A percentile compares a stretch with the other conserved stretches of the same genome.
Conservation (phyloP, 257 asterid genomes). For the Solanum sitiens region DNA sequence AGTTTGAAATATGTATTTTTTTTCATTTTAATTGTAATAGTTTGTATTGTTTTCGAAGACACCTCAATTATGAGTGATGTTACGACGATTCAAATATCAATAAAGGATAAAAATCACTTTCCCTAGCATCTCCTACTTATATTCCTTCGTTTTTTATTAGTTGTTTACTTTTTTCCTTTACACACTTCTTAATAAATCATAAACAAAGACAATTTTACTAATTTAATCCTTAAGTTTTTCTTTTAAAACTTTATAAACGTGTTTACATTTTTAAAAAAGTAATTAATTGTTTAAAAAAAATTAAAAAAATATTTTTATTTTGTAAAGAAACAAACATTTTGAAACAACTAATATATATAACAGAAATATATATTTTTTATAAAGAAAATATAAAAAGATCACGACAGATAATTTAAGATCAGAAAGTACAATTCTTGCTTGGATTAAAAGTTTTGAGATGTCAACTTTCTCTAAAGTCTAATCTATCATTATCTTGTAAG, state of each 20-base stretch:
- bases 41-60: not conserved
- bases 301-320: not conserved
- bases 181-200: accelerated
- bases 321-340: not conserved
- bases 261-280: too few relatives aligned
- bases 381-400: not conserved
- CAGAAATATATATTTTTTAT: too few relatives aligned
- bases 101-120: not conserved
- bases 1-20: accelerated
- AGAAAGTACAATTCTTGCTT: not conserved
- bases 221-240: too few relatives aligned
- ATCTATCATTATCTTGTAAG: not conserved
- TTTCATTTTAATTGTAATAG: not conserved
- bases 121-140: not conserved
- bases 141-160: accelerated
- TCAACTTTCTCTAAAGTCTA: not conserved
- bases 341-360: not conserved
- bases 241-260: too few relatives aligned
- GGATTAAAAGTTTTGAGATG: not conserved
- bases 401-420: not conserved
- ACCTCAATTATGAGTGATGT: not conserved
- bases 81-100: not conserved
- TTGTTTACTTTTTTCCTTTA: not conserved
- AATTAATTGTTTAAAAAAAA: too few relatives aligned
- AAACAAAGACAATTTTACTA: too few relatives aligned